phyloP scores from a whole-genome alignment of 495 filamentous ascomycete species.

The Aspergillus panamensis region DNA sequence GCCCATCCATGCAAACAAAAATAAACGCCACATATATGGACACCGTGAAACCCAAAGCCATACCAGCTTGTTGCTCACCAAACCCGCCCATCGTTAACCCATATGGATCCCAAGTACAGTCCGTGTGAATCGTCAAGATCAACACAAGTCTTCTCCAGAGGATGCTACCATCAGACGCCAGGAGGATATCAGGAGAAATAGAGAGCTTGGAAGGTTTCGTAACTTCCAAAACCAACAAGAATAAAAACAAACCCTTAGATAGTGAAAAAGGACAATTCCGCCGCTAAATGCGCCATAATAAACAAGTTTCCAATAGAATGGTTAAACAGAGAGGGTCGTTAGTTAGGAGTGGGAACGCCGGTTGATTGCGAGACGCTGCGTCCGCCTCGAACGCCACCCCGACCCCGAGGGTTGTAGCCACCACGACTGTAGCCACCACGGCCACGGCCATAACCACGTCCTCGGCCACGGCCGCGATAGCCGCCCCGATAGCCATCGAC shows the following conservation, averaged over 20 bases:
- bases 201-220: conserved; percentile 20
- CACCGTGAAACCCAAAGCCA: conserved; percentile 17
- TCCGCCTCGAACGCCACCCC: conserved; percentile 38
- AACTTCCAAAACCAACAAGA: conserved; percentile 19
- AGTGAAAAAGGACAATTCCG: conserved; percentile 28
- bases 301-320: conserved; percentile 15
- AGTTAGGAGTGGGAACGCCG: conserved; percentile 41
- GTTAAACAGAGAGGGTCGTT: conserved; percentile 14
- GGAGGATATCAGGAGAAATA: conserved; percentile 18
- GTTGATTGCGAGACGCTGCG: conserved; percentile 40
- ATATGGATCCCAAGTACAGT: conserved; percentile 21
- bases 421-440: conserved; percentile 55
- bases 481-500: conserved; percentile 84
- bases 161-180: conserved; percentile 28
- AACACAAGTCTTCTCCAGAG: conserved; percentile 19
- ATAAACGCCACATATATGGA: conserved; percentile 25
- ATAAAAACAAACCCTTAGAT: conserved; percentile 14
- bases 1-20: conserved; percentile 25
- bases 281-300: conserved; percentile 25
- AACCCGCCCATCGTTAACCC: conserved; percentile 22
- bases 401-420: conserved; percentile 41
- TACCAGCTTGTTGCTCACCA: conserved; percentile 19
- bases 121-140: conserved; percentile 13
- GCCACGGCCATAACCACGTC: conserved; percentile 56
- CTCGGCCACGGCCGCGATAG: conserved; percentile 64